These are phyloP conservation scores for Leccinum subtestaceum DNA, from an alignment of 768 basidiomycete species.

Conservation along the genomic window DNA sequence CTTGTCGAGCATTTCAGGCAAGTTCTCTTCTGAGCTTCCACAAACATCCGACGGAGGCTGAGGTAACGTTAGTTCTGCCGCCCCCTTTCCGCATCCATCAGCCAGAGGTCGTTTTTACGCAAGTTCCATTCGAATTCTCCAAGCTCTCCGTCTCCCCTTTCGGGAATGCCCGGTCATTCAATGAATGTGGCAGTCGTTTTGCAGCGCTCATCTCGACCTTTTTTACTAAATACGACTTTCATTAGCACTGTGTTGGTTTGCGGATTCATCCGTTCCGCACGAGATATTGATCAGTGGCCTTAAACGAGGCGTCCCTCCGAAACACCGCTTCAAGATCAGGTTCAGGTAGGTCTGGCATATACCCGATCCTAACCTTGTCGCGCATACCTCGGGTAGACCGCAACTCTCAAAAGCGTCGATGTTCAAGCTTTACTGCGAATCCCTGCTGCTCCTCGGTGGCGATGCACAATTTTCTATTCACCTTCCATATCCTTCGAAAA, in stretches of 20 bases:
- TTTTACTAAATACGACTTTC: neutral
- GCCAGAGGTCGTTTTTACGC: slow-evolving; percentile 59
- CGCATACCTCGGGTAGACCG: slow-evolving; percentile 39
- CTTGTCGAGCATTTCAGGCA: slow-evolving; percentile 45
- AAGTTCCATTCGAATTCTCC: slow-evolving; percentile 48
- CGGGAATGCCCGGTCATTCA: slow-evolving; percentile 47
- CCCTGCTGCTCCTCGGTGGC: slow-evolving; percentile 14
- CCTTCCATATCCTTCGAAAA: slow-evolving; percentile 13
- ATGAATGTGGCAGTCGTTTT: slow-evolving; percentile 54
- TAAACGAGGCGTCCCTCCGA: slow-evolving; percentile 73
- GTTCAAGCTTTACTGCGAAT: slow-evolving; percentile 43
- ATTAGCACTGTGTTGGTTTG: slow-evolving; percentile 70
- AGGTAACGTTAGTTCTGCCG: slow-evolving; percentile 41
- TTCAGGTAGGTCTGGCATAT: slow-evolving; percentile 47
- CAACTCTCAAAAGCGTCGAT: slow-evolving; percentile 51
- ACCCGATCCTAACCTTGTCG: neutral
- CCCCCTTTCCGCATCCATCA: slow-evolving; percentile 45
- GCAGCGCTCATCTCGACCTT: neutral
- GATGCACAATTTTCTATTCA: slow-evolving; percentile 7
- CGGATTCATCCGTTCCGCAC: slow-evolving; percentile 41
- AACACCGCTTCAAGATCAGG: slow-evolving; percentile 60
- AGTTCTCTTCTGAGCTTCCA: neutral
- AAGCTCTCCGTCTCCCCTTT: slow-evolving; percentile 45
- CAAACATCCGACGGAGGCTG: neutral
- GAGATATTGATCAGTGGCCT: slow-evolving; percentile 79